These are phyloP conservation scores for Hyaloperonospora arabidopsidis DNA, from an alignment of 352 stramenopile species.

Conservation along the genomic window DNA sequence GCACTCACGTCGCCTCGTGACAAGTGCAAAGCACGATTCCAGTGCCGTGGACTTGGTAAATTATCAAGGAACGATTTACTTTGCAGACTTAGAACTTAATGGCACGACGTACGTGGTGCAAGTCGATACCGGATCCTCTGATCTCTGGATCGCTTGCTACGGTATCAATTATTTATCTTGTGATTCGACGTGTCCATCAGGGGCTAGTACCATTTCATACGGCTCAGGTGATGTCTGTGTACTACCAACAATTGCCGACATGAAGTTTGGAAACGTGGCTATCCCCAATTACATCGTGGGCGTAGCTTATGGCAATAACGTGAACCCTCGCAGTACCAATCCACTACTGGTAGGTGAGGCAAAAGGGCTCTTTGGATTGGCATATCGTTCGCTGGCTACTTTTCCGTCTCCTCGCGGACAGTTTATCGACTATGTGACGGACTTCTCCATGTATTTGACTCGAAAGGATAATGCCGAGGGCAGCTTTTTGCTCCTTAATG, in stretches of 20 bases:
- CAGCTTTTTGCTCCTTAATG: too few species aligned
- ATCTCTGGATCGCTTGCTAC: slow-evolving; percentile 74
- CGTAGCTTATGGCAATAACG: slow-evolving; percentile 43
- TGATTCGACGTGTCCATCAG: slow-evolving; percentile 45
- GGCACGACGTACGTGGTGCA: too few species aligned
- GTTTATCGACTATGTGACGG: too few species aligned
- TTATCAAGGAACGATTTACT: slow-evolving; percentile 61
- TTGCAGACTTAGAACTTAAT: slow-evolving; percentile 44
- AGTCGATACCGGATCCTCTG: slow-evolving; percentile 75
- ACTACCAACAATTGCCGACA: slow-evolving; percentile 24
- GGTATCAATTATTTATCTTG: too few species aligned
- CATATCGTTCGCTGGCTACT: slow-evolving; percentile 43
- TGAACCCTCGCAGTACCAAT: slow-evolving; percentile 31
- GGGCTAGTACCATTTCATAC: slow-evolving; percentile 45
- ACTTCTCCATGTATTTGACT: too few species aligned
- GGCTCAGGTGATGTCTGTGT: slow-evolving; percentile 62
- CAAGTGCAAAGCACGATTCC: too few species aligned
- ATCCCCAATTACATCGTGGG: slow-evolving; percentile 49
- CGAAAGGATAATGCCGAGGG: too few species aligned
- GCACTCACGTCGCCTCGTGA: slow-evolving; percentile 24
- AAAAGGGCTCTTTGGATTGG: slow-evolving; percentile 60
- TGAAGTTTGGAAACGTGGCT: slow-evolving; percentile 41
- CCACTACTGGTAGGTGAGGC: slow-evolving; percentile 37
- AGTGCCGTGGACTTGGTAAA: slow-evolving; percentile 38
- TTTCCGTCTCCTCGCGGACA: slow-evolving; percentile 52